Evolutionary conservation across 768 basidiomycete species (phyloP), one percentile per base, ranked within the genome.

Genomic region (Trametes maxima): DNA sequence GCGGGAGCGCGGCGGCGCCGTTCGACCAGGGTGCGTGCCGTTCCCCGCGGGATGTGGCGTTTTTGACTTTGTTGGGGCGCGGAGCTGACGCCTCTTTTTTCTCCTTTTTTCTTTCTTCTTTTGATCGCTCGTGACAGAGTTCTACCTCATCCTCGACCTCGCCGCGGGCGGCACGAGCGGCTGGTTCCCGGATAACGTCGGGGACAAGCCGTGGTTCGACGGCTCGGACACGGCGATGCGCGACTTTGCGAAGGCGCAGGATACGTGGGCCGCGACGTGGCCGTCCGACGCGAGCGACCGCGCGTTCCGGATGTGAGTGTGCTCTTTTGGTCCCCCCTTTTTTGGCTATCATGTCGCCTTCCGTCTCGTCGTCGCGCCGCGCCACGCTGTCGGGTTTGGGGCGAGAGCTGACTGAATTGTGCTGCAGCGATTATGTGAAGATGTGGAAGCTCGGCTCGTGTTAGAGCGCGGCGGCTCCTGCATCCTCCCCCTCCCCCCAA

Each of bases 151-250:
- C 68, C 76, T 95, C 70, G 83, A 90, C 71, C 82, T 95, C 37
- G 92, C 87, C 1, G 91, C 84, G 11, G 94, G 94, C 11, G 87
- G 87, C 2, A 92, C 90, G 39, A 92, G 84, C 65, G 93, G 87
- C 33, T 84, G 80, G 80, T 84, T 83, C 79, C 79, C 78, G 2
- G 83, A 84, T 59, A 73, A 78, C 11, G 84, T 89, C 45, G 92
- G 92, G 17, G 77, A 76, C 65, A 79, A 79, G 73, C 72, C 73
- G 80, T 93, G 90, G 91, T 79, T 86, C 35, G 86, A 93, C 70
- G 75, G 75, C 17, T 82, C 82, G 36, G 65, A 63, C 43, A 81
- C 78, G n/a, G 90, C 90, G 10, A 90, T 90, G 88, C 76, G 73
- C 46, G 87, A 89, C 55, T 92, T 92, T 72, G 84, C 86, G 17